Base-by-base conservation (phyloP, 495 filamentous ascomycete genomes). In the Achaetomiella virescens region DNA sequence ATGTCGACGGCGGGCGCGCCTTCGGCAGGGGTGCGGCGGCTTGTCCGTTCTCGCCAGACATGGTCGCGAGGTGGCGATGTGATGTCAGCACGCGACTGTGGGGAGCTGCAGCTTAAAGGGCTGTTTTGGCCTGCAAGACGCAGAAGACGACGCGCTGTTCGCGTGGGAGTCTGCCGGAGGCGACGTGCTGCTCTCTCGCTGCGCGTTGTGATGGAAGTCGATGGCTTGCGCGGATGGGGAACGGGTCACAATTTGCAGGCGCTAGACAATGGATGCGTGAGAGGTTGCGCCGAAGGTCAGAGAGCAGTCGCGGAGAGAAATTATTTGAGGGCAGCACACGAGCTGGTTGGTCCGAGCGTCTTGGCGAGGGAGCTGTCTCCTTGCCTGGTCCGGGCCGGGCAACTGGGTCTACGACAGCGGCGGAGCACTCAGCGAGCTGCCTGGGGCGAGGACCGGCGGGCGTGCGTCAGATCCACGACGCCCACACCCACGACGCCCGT, bases 281-380 rank as follows among this genome's bases (percentile, higher is more conserved):
- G 27, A 63, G 56, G 65, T 63, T 65, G 61, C 47, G 55, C 53
- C 51, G 55, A 68, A 66, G 63, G 49, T 70, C 60, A 27, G 47
- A 36, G 45, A 58, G 57, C 33, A 41, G 57, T 65, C 62, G 61
- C 62, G 59, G 48, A 55, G 59, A 67, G 62, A 69, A 67, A 66
- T 63, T 66, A 66, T 67, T 67, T 63, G 60, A 42, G 48, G 51
- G 64, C 55, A 59, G 57, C 57, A 59, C 57, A 52, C 60, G 53
- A 48, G 25, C 42, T 15, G 25, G 52, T 52, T 68, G 66, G 66
- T 53, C 66, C 66, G 65, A 69, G 65, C 66, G 65, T 54, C 55
- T 51, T 54, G 59, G 52, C 25, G 55, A 53, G 59, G 55, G 57
- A 55, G 62, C 55, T 55, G 8, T 52, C 42, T 49, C 42, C 60